A percentile compares a stretch with the other conserved stretches of the same genome.
phyloP scores from a whole-genome alignment of 1,139 yeast genomes.

The Hanseniaspora uvarum region DNA sequence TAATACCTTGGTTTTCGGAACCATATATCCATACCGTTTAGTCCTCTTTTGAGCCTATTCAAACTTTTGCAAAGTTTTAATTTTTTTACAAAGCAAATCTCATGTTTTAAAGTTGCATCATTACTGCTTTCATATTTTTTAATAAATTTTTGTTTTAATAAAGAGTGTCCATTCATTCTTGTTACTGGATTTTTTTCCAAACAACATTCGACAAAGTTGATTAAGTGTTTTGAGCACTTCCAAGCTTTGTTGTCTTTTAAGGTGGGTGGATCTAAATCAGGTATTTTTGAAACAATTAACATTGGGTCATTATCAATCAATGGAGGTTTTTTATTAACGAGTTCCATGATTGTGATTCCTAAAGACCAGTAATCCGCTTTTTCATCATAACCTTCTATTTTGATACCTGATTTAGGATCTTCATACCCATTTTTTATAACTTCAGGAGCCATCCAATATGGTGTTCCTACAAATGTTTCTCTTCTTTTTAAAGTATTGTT shows the following conservation, averaged over 20 bases:
- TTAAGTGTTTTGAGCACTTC: constrained; percentile 41
- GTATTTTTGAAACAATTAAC: constrained; percentile 64
- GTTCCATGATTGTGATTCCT: constrained; percentile 72
- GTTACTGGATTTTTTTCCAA: constrained; percentile 46
- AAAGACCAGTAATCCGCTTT: constrained; percentile 85
- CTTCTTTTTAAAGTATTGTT: constrained; percentile 50
- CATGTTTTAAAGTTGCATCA: constrained; percentile 22
- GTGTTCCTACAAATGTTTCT: constrained; percentile 77
- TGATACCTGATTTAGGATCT: constrained; percentile 15
- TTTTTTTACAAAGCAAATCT: constrained; percentile 29
- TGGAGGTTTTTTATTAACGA: constrained; percentile 67
- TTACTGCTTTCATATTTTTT: constrained; percentile 22
- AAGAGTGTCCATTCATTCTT: constrained; percentile 41
- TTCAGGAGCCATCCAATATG: constrained; percentile 94
- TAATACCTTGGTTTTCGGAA: constrained; percentile 4
- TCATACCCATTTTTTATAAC: constrained; percentile 39
- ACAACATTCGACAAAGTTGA: constrained; percentile 52
- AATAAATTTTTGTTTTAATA: constrained; percentile 42
- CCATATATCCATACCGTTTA: constrained; percentile 3
- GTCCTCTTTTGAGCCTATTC: constrained; percentile 20
- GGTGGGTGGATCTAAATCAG: constrained; percentile 56
- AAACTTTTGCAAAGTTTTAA: constrained; percentile 23
- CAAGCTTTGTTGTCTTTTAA: constrained; percentile 38
- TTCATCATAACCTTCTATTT: constrained; percentile 51
- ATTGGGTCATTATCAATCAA: constrained; percentile 58